Evolutionary conservation across 2,329 filamentous ascomycete species (phyloP).

Genomic region (Colletotrichum sp.): DNA sequence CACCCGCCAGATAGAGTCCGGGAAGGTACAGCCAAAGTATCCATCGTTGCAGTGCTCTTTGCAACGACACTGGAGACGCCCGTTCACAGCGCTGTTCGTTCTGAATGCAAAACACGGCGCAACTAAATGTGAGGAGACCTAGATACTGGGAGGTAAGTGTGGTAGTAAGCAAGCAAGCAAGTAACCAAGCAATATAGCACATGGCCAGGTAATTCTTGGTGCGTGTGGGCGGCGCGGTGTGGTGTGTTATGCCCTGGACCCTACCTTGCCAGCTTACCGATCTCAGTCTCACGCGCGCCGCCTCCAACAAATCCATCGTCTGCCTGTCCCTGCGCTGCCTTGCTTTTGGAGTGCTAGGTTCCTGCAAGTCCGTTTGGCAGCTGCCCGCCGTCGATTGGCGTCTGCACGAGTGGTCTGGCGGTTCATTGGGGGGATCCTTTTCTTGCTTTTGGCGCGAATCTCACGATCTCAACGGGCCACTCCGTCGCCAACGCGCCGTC

Average conservation of each 20-base stretch:
- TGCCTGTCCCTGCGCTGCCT: conserved; percentile 2
- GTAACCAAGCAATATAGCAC: background rate
- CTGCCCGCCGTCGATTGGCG: background rate
- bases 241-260: background rate
- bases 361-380: background rate
- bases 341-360: background rate
- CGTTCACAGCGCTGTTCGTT: background rate
- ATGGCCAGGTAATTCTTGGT: background rate
- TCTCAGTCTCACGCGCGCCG: background rate
- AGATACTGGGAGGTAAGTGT: background rate
- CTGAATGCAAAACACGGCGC: background rate
- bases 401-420: background rate
- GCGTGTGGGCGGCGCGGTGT: background rate
- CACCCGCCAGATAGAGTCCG: background rate
- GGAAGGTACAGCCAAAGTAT: conserved; percentile 10
- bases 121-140: background rate
- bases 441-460: background rate
- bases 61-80: background rate
- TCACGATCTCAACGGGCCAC: background rate
- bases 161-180: background rate
- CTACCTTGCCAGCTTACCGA: background rate
- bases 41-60: background rate
- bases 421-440: background rate
- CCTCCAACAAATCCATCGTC: background rate
- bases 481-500: background rate